Conservation (phyloP, 75 land plant genomes). For the Azolla pinnata region DNA sequence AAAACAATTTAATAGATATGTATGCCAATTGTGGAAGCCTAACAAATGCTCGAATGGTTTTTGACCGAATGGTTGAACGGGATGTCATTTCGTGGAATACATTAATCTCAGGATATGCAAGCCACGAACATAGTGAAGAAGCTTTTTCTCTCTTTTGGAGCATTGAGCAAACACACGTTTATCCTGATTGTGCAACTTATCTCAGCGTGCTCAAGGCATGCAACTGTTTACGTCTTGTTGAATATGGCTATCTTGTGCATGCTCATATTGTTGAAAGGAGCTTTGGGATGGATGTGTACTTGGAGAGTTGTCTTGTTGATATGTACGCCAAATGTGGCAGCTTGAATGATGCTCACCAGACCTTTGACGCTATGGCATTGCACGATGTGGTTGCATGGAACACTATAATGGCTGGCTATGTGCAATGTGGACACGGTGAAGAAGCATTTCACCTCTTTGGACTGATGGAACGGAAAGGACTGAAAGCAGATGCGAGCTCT, state of each 20-base stretch:
- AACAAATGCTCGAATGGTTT: conserved; percentile 11
- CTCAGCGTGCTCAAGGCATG: conserved; percentile 25
- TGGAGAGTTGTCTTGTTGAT: conserved; percentile 21
- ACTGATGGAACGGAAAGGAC: conserved; percentile 4
- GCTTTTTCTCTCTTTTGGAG: conserved; percentile 13
- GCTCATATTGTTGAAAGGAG: conserved; percentile 10
- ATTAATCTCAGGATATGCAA: conserved; percentile 20
- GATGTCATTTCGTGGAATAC: conserved; percentile 27
- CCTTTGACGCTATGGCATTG: conserved; percentile 8
- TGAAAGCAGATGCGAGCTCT: conserved; percentile 6
- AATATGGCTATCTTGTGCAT: conserved; percentile 12
- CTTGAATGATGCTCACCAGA: conserved; percentile 10
- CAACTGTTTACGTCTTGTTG: conserved; percentile 7
- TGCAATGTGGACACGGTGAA: conserved; percentile 1
- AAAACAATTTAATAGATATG: conserved; percentile 10
- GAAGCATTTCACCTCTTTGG: conserved; percentile 3
- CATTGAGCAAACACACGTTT: conserved; percentile 4
- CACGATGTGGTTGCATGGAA: conserved; percentile 18
- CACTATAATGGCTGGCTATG: conserved; percentile 13
- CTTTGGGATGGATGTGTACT: conserved; percentile 8
- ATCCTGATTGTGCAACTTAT: conserved; percentile 14
- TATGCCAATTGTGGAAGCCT: conserved; percentile 18
- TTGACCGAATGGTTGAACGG: conserved; percentile 18
- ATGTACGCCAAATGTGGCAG: conserved; percentile 28
- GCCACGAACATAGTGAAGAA: not conserved